Conservation (phyloP, 305 asterid species). For the Caryopteris hybrid region DNA sequence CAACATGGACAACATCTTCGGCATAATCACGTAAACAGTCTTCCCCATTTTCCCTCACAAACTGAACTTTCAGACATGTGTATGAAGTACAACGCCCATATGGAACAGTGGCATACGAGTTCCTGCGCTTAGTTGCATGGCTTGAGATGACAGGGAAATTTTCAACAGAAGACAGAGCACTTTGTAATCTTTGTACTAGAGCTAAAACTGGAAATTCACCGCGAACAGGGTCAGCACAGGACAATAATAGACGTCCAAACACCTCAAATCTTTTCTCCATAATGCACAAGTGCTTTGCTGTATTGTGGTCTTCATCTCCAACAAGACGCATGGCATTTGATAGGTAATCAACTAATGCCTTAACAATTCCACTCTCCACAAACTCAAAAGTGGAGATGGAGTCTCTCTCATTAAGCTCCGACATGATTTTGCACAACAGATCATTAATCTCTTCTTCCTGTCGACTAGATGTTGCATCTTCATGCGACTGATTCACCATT, state of each 20-base stretch:
- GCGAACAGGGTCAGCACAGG: constrained; percentile 31
- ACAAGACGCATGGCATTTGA: constrained; percentile 45
- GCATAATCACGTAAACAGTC: constrained; percentile 41
- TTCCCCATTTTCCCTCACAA: constrained; percentile 63
- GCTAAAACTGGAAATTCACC: constrained; percentile 45
- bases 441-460: constrained; percentile 53
- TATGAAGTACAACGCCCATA: constrained; percentile 63
- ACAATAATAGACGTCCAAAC: constrained; percentile 60
- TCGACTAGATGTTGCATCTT: constrained; percentile 33
- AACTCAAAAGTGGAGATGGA: constrained; percentile 91
- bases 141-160: constrained; percentile 66
- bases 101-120: constrained; percentile 81
- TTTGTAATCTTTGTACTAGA: constrained; percentile 53
- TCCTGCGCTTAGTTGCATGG: constrained; percentile 44
- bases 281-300: constrained; percentile 19
- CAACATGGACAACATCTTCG: constrained; percentile 63
- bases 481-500: constrained; percentile 31
- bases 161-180: constrained; percentile 82
- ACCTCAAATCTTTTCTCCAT: constrained; percentile 69
- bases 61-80: constrained; percentile 78
- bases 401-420: constrained; percentile 61
- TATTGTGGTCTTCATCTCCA: constrained; percentile 26
- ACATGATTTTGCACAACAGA: constrained; percentile 60
- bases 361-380: constrained; percentile 88
- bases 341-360: constrained; percentile 65